Evolutionary conservation across 495 filamentous ascomycete genomes (phyloP).

Genomic region (Ramalina intermedia): DNA sequence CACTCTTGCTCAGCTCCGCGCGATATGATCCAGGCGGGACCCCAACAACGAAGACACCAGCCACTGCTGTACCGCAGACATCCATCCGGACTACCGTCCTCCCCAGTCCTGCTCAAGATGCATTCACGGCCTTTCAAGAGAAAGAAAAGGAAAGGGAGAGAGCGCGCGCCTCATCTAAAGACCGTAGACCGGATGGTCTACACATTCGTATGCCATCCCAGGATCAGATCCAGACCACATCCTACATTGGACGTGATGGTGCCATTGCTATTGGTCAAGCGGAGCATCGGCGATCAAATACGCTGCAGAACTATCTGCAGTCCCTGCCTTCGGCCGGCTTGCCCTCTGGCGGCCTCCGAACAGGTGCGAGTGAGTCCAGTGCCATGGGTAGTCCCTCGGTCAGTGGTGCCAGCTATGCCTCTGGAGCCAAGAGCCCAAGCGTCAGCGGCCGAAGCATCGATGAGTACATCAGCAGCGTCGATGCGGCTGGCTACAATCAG

Average conservation of each 20-base stretch:
- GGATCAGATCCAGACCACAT: constrained; percentile 21
- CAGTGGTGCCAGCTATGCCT: constrained; percentile 30
- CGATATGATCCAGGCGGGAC: constrained; percentile 32
- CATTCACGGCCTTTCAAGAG: constrained; percentile 44
- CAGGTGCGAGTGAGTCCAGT: constrained; percentile 8
- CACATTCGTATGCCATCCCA: constrained; percentile 55
- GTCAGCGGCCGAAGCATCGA: constrained; percentile 55
- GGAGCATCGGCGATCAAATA: constrained; percentile 12
- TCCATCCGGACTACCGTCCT: constrained; percentile 35
- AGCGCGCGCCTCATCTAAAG: constrained; percentile 55
- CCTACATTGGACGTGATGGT: constrained; percentile 4
- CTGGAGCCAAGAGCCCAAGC: constrained; percentile 35
- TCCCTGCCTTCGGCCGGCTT: constrained; percentile 1
- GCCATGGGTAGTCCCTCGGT: constrained; percentile 31
- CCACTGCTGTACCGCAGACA: constrained; percentile 35
- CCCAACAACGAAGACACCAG: constrained; percentile 29
- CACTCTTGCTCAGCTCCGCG: constrained; percentile 34
- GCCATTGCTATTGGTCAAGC: constrained; percentile 3
- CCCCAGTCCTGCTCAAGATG: constrained; percentile 41
- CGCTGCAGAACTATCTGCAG: background rate
- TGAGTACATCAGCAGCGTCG: constrained; percentile 77
- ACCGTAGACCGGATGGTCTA: constrained; percentile 69
- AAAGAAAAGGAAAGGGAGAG: constrained; percentile 42
- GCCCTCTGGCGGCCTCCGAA: constrained; percentile 11
- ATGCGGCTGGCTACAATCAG: constrained; percentile 53